Base-by-base conservation (phyloP, 1,284 basidiomycete genomes). In the Apiotrichum porosum region DNA sequence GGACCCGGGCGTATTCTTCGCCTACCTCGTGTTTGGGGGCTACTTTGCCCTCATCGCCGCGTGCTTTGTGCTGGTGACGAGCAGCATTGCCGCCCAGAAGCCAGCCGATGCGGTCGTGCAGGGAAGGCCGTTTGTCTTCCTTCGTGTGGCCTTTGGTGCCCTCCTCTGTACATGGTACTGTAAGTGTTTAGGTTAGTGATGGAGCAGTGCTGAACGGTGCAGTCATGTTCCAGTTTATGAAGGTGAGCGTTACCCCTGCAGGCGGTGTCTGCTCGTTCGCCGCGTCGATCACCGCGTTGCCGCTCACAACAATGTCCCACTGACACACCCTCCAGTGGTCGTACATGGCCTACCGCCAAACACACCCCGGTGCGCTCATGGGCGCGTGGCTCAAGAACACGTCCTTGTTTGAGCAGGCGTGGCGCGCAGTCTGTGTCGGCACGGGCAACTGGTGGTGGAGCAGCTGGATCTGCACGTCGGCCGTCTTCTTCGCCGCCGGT, bases 371-470 rank as follows among this genome's bases (percentile, higher is more conserved):
- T 21, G 44, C 52, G 12, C 50, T 46, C 17, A 43, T 82, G n/a
- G 74, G 78, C 4, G 66, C 71, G 4, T 86, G 84, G 85, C 77
- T 86, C 1, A 57, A 71, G 12, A 64, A 80, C 19, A 83, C 83
- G 0, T 76, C 74, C 0, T 74, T 86, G 0, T 86, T 86, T 57
- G 79, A 84, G 62, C 79, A 86, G 62, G 80, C 80, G 0, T 81
- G 80, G 80, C 56, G 65, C 9, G 66, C 71, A 33, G 80, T 81
- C 1, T 78, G 78, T 55, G 57, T 59, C 42, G 78, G 76, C 12
- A 65, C 73, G 0, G 52, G 76, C 18, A 81, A 80, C 42, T 86
- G 84, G 83, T 86, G 83, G 84, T 84, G 83, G 82, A 82, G 80
- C 57, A 80, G 82, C 60, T 83, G 83, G 63, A 75, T 87, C 23